Evolutionary conservation across 805 yeast species (phyloP).

Genomic region (Lachancea cidri): DNA sequence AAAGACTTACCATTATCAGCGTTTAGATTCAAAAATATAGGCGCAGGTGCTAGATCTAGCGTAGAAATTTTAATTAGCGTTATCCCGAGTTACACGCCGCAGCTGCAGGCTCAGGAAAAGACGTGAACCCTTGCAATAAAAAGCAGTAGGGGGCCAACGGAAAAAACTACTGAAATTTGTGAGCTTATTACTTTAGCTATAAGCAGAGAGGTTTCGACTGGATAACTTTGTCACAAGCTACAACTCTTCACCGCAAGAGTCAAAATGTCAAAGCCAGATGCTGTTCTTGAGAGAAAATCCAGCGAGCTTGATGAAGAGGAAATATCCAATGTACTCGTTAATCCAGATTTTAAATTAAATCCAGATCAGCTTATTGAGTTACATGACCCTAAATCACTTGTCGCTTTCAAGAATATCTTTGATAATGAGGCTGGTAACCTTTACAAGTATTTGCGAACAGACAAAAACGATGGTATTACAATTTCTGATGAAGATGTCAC

Average conservation of each 20-base stretch:
- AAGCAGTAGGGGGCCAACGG: too few relatives aligned
- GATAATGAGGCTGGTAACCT: constrained; percentile 30
- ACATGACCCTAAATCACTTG: constrained; percentile 32
- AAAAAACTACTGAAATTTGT: too few relatives aligned
- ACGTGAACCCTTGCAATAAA: neutral
- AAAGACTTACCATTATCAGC: neutral
- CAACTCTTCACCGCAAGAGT: too few relatives aligned
- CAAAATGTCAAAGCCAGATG: neutral
- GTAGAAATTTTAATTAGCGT: neutral
- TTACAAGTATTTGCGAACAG: constrained; percentile 21
- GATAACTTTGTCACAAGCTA: too few relatives aligned
- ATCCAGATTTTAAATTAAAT: constrained; percentile 9
- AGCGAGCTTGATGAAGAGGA: neutral
- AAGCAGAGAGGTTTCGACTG: too few relatives aligned
- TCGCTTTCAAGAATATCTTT: constrained; percentile 20
- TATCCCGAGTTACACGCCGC: neutral
- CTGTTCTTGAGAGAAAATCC: neutral
- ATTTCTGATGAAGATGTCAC: constrained; percentile 9
- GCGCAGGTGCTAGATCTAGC: neutral
- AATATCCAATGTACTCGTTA: neutral
- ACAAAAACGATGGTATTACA: constrained; percentile 20
- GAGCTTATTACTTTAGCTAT: too few relatives aligned
- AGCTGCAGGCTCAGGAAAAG: neutral
- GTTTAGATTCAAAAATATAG: neutral
- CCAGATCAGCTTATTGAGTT: constrained; percentile 22